Percentiles rank a stretch among this genome's conserved stretches.
phyloP scores from a whole-genome alignment of 2,329 filamentous ascomycete genomes.

The Amauroascus niger region DNA sequence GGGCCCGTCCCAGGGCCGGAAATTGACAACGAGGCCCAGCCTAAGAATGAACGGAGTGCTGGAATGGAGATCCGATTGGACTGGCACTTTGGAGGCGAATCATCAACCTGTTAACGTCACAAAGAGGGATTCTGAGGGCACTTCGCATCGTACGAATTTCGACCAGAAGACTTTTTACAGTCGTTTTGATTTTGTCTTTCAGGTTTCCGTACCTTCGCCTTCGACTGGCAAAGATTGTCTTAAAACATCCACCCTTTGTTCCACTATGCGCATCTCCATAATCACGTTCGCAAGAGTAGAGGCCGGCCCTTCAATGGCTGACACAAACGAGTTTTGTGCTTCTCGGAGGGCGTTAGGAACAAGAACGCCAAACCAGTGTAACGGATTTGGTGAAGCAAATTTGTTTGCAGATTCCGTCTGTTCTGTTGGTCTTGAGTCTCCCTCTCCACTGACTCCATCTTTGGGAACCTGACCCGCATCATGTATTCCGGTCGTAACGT shows the following conservation, averaged over 20 bases:
- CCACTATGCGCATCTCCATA: slow-evolving; percentile 34
- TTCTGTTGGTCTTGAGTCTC: not conserved
- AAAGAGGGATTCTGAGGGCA: too few relatives aligned
- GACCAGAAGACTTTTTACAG: not conserved
- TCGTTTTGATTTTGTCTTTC: not conserved
- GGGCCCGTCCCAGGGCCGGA: too few relatives aligned
- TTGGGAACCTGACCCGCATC: not conserved
- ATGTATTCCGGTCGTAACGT: too few relatives aligned
- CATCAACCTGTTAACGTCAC: too few relatives aligned
- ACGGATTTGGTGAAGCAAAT: slow-evolving; percentile 31
- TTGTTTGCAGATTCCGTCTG: slow-evolving; percentile 10
- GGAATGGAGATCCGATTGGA: too few relatives aligned
- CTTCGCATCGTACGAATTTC: not conserved
- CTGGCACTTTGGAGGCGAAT: too few relatives aligned
- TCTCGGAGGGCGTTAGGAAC: slow-evolving; percentile 37
- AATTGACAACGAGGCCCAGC: too few relatives aligned
- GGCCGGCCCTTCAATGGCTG: slow-evolving; percentile 30
- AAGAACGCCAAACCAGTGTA: slow-evolving; percentile 43
- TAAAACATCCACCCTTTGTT: slow-evolving; percentile 29
- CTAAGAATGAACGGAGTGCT: too few relatives aligned
- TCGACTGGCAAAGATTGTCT: not conserved
- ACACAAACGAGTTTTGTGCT: slow-evolving; percentile 37
- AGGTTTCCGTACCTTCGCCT: not conserved
- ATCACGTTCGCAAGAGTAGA: slow-evolving; percentile 31
- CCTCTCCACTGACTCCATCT: not conserved